Percentiles rank a stretch among this genome's conserved stretches.
phyloP scores from a whole-genome alignment of 2,329 filamentous ascomycete genomes.

The Fusarium sp. region DNA sequence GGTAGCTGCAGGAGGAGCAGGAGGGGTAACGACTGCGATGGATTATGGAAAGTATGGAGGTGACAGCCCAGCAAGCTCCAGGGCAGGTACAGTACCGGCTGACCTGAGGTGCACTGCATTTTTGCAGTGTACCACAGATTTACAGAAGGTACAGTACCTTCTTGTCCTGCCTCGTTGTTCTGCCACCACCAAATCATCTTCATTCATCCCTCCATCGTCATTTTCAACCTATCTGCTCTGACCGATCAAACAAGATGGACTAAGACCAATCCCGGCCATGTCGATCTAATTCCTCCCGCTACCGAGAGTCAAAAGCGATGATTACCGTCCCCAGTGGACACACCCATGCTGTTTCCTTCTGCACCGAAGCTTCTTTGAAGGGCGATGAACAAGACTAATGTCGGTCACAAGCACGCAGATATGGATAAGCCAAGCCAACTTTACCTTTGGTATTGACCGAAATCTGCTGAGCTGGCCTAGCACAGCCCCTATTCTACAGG shows the following conservation, averaged over 20 bases:
- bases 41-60: not conserved
- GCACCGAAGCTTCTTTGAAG: slow-evolving; percentile 5
- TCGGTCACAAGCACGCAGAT: slow-evolving; percentile 22
- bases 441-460: slow-evolving; percentile 37
- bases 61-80: not conserved
- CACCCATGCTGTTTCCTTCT: not conserved
- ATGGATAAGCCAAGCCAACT: slow-evolving; percentile 22
- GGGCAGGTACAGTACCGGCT: not conserved
- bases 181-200: not conserved
- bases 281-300: slow-evolving; percentile 34
- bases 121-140: not conserved
- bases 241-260: slow-evolving; percentile 18
- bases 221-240: slow-evolving; percentile 19
- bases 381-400: not conserved
- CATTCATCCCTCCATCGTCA: not conserved
- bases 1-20: slow-evolving; percentile 19
- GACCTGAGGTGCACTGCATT: not conserved
- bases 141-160: not conserved
- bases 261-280: slow-evolving; percentile 9
- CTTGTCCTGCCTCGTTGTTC: slow-evolving; percentile 28
- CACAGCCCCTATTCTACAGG: slow-evolving; percentile 34
- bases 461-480: slow-evolving; percentile 32
- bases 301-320: slow-evolving; percentile 29
- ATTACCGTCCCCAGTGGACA: not conserved
- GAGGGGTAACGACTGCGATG: slow-evolving; percentile 29